These are phyloP conservation scores for Penicillium cinerascens DNA, from an alignment of 495 filamentous ascomycete species.

Conservation along the genomic window DNA sequence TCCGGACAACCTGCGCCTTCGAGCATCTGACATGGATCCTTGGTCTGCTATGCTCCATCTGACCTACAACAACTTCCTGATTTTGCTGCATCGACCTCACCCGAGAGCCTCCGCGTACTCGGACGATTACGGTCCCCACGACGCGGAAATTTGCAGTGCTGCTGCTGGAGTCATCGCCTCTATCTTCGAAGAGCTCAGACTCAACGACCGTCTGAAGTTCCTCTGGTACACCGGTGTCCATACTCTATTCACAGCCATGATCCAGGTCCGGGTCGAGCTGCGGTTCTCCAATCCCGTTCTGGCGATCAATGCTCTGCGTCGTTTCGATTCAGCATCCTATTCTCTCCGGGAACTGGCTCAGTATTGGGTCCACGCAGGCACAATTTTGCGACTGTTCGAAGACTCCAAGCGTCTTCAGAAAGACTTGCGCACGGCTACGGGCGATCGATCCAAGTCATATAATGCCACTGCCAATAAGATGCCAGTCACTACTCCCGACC, in stretches of 20 bases:
- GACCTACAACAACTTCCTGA: slow-evolving; percentile 51
- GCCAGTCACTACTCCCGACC: slow-evolving; percentile 18
- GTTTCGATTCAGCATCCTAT: slow-evolving; percentile 45
- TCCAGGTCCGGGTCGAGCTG: slow-evolving; percentile 48
- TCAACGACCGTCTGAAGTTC: slow-evolving; percentile 47
- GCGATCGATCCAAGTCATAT: slow-evolving; percentile 35
- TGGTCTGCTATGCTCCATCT: slow-evolving; percentile 51
- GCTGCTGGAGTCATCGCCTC: slow-evolving; percentile 47
- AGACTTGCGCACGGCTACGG: slow-evolving; percentile 40
- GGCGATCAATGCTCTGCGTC: slow-evolving; percentile 47
- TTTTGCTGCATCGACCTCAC: slow-evolving; percentile 49
- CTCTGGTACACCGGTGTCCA: slow-evolving; percentile 48
- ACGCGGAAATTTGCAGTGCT: slow-evolving; percentile 46
- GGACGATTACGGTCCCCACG: slow-evolving; percentile 43
- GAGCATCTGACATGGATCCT: slow-evolving; percentile 43
- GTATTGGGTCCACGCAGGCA: slow-evolving; percentile 46
- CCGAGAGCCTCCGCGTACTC: slow-evolving; percentile 43
- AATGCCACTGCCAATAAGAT: slow-evolving; percentile 20
- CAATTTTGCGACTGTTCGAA: slow-evolving; percentile 46
- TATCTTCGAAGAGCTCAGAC: slow-evolving; percentile 47
- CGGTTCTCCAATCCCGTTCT: slow-evolving; percentile 49
- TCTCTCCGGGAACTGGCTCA: slow-evolving; percentile 43
- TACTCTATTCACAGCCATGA: slow-evolving; percentile 48
- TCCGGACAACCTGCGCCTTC: slow-evolving; percentile 41
- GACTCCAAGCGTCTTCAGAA: slow-evolving; percentile 46